phyloP scores from a whole-genome alignment of 805 yeast genomes.

The Debaryomyces castellii region DNA sequence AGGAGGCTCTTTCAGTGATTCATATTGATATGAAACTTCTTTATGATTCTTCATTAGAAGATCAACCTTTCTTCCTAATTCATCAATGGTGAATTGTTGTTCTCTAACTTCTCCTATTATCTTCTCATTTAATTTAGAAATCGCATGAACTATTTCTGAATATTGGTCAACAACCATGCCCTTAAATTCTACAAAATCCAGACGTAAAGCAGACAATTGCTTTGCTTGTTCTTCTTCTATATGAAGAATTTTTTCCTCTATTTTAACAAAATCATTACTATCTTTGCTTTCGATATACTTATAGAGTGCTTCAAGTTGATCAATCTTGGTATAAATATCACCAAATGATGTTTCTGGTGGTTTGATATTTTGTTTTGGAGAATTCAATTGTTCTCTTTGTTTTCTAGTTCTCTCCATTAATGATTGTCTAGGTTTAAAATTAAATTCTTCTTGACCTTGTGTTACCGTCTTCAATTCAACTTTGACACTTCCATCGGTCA shows the following conservation, averaged over 20 bases:
- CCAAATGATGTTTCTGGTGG: neutral
- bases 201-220: slow-evolving; percentile 16
- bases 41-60: slow-evolving; percentile 39
- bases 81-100: slow-evolving; percentile 35
- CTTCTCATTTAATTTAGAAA: slow-evolving; percentile 32
- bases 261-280: neutral
- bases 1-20: slow-evolving; percentile 8
- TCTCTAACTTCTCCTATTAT: slow-evolving; percentile 42
- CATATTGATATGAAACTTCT: slow-evolving; percentile 32
- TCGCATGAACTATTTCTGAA: slow-evolving; percentile 28
- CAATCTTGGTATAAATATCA: neutral
- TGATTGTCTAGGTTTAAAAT: slow-evolving; percentile 30
- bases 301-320: neutral
- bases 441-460: slow-evolving; percentile 10
- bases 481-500: slow-evolving; percentile 44
- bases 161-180: slow-evolving; percentile 27
- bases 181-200: slow-evolving; percentile 25
- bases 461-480: slow-evolving; percentile 33
- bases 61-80: slow-evolving; percentile 37
- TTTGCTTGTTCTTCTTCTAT: slow-evolving; percentile 14
- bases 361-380: slow-evolving; percentile 3
- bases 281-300: neutral
- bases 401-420: slow-evolving; percentile 35
- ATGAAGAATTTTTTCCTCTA: slow-evolving; percentile 9
- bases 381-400: slow-evolving; percentile 14